phyloP scores from a whole-genome alignment of 164 flowering plant species.

The Stephania japonica region DNA sequence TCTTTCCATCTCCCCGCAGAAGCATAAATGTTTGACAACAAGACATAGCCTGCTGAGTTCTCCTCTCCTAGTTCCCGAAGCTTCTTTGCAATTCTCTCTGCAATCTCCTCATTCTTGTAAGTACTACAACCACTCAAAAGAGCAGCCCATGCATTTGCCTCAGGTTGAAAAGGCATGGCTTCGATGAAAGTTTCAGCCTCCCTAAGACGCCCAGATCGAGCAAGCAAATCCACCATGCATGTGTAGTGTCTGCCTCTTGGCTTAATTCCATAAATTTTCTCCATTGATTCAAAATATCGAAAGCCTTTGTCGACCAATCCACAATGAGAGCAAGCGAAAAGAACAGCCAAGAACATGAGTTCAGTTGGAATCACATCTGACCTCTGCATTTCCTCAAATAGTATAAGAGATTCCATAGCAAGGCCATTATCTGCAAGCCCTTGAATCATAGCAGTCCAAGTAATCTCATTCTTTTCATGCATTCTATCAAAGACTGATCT shows the following conservation, averaged over 20 bases:
- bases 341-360: slow-evolving; percentile 39
- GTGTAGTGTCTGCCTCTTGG: slow-evolving; percentile 49
- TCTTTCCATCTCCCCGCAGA: slow-evolving; percentile 52
- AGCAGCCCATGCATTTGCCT: slow-evolving; percentile 49
- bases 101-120: slow-evolving; percentile 39
- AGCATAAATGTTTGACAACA: slow-evolving; percentile 63
- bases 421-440: slow-evolving; percentile 60
- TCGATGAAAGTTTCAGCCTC: slow-evolving; percentile 53
- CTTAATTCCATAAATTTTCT: slow-evolving; percentile 36
- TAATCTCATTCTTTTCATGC: slow-evolving; percentile 39
- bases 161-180: slow-evolving; percentile 47
- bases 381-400: slow-evolving; percentile 46
- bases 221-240: slow-evolving; percentile 53
- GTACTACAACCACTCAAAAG: slow-evolving; percentile 50
- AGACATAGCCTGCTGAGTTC: slow-evolving; percentile 42
- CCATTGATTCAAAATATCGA: slow-evolving; percentile 44
- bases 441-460: slow-evolving; percentile 66
- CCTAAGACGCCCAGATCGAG: slow-evolving; percentile 46
- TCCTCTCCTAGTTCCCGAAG: slow-evolving; percentile 32
- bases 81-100: slow-evolving; percentile 38
- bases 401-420: slow-evolving; percentile 36
- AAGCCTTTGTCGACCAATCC: slow-evolving; percentile 56
- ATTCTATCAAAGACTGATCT: slow-evolving; percentile 38
- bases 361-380: slow-evolving; percentile 36
- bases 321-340: slow-evolving; percentile 62